Conservation (phyloP, 192 early-diverging fungal genomes). For the Backusella australiensis region DNA sequence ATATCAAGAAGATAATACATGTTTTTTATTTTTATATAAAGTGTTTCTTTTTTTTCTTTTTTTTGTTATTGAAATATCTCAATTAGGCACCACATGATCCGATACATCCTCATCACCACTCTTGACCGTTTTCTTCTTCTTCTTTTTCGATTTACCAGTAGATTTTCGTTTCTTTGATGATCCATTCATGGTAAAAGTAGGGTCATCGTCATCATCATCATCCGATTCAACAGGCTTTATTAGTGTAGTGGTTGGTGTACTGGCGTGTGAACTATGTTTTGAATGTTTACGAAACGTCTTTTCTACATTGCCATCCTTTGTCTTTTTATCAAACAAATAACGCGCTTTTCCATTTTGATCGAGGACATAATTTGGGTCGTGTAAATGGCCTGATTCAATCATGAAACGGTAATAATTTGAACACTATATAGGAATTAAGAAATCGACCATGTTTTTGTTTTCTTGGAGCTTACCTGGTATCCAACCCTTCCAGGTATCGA, state of each 20-base stretch:
- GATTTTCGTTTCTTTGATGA: not conserved
- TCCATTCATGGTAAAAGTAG: not conserved
- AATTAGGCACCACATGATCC: not conserved
- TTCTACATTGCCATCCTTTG: slow-evolving; percentile 69
- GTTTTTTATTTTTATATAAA: no score
- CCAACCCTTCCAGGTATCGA: slow-evolving; percentile 92
- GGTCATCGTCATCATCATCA: slow-evolving; percentile 6
- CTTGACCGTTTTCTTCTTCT: not conserved
- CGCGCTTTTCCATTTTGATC: slow-evolving; percentile 88
- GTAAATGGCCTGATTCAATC: slow-evolving; percentile 85
- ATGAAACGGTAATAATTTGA: slow-evolving; percentile 94
- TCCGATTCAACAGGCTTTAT: not conserved
- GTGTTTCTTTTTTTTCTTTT: no score
- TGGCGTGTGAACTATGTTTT: slow-evolving; percentile 38
- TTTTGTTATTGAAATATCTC: no score
- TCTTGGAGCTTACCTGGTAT: slow-evolving; percentile 67
- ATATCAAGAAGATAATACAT: no score
- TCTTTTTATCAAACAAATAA: slow-evolving; percentile 88
- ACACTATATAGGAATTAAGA: slow-evolving; percentile 52
- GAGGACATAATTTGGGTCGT: slow-evolving; percentile 88
- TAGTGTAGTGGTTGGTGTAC: not conserved
- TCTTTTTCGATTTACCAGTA: not conserved
- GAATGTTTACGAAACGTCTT: slow-evolving; percentile 79
- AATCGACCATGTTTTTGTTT: no score
- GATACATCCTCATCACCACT: not conserved